Base-by-base conservation (phyloP, 73 alveolate genomes). In the Urostyla sp. region DNA sequence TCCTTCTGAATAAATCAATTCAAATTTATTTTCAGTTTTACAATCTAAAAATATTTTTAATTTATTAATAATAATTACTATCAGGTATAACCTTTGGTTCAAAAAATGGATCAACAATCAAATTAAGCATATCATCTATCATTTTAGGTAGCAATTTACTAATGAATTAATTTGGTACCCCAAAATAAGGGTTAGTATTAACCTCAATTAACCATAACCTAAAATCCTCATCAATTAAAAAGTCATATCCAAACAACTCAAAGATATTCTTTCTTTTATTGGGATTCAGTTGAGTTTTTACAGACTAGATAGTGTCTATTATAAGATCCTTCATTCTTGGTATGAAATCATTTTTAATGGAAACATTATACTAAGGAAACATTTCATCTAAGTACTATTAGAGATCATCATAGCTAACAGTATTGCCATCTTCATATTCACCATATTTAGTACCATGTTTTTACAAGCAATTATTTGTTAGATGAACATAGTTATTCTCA, bases 171-270 rank as follows among this genome's bases (percentile, higher is more conserved):
- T 91, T 90, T 18, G 95, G 92, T 21, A 50, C 91, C 44, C 95
- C 95, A 51, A 95, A 67, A n/a, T 94, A 92, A 16, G 98, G 98
- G 74, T 94, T 94, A 0, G 98, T 89, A 40, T 95, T 95, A 53
- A 93, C 80, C 85, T 95, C 99, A 36, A 95, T 93, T 58, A 95
- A 88, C 95, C 95, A 95, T 11, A 91, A 92, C 67, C 97, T 87
- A 55, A 95, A 88, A 61, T 93, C 94, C 53, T 95, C 99, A 80
- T 94, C 98, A 24, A 94, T 45, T 79, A 94, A 61, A 57, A 94
- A 94, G 81, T 94, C 98, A 76, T 89, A 94, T 7, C 98, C 98
- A 40, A 94, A 78, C 1, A 94, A 67, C 66, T 94, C 98, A 90
- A 82, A 93, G 79, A 94, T 80, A 32, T 80, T 58, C 53, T 90